Percentiles rank a stretch among this genome's conserved stretches.
Conservation (phyloP, 768 basidiomycete species). For the Wakefieldia striispora region DNA sequence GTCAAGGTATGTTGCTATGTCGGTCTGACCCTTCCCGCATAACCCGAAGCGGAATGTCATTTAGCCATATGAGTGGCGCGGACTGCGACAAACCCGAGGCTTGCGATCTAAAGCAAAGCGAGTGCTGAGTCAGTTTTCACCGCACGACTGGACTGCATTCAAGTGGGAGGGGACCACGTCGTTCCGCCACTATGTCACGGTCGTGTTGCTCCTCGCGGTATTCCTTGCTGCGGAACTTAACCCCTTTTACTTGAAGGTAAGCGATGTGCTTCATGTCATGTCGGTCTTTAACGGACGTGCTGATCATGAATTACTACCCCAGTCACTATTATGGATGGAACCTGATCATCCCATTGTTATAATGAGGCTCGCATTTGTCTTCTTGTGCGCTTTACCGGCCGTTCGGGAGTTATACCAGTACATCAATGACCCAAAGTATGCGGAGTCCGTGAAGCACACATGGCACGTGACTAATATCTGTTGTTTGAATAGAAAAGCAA, state of each 20-base stretch:
- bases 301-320: slow-evolving; percentile 34
- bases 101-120: slow-evolving; percentile 76
- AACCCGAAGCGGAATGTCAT: slow-evolving; percentile 3
- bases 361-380: slow-evolving; percentile 66
- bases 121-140: slow-evolving; percentile 80
- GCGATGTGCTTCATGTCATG: slow-evolving; percentile 14
- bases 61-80: slow-evolving; percentile 85
- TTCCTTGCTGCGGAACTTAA: slow-evolving; percentile 85
- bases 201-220: slow-evolving; percentile 71
- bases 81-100: slow-evolving; percentile 73
- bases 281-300: slow-evolving; percentile 23
- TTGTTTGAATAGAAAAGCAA: slow-evolving; percentile 58
- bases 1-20: slow-evolving; percentile 58
- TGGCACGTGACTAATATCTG: slow-evolving; percentile 1
- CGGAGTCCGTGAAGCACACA: too few relatives aligned
- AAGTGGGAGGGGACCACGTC: slow-evolving; percentile 81
- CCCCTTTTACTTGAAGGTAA: slow-evolving; percentile 85
- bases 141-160: slow-evolving; percentile 85
- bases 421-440: slow-evolving; percentile 76
- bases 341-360: slow-evolving; percentile 87
- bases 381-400: slow-evolving; percentile 84
- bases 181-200: slow-evolving; percentile 71
- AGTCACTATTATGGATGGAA: slow-evolving; percentile 76
- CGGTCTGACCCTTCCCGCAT: neutral
- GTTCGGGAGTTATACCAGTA: slow-evolving; percentile 84